Evolutionary conservation across 2,329 filamentous ascomycete species (phyloP).

Genomic region (Samsoniella hepiali): DNA sequence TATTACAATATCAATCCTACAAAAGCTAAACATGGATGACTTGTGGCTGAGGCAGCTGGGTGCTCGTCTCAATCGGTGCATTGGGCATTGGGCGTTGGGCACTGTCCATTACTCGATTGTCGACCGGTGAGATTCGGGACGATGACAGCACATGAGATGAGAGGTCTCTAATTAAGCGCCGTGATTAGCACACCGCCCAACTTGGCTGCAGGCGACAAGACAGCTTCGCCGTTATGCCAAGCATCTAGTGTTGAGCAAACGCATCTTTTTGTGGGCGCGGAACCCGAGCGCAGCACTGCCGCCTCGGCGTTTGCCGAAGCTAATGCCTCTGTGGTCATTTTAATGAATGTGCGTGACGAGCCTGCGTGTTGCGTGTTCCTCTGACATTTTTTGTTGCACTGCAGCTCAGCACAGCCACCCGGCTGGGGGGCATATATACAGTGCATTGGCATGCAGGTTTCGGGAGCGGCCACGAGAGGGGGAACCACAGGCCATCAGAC

Average conservation of each 20-base stretch:
- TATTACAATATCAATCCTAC: background rate
- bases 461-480: background rate
- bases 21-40: background rate
- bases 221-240: constrained; percentile 11
- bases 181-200: constrained; percentile 2
- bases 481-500: too few species aligned
- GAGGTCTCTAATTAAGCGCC: background rate
- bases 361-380: background rate
- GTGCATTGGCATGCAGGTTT: background rate
- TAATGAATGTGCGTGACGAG: background rate
- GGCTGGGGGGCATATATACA: background rate
- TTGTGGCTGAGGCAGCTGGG: background rate
- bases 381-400: background rate
- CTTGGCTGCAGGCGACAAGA: background rate
- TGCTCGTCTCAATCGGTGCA: background rate
- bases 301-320: constrained; percentile 2
- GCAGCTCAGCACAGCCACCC: background rate
- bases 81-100: background rate
- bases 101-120: background rate
- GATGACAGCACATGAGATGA: too few species aligned
- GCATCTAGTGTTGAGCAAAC: background rate
- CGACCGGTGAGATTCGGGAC: too few species aligned
- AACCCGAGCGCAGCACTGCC: constrained; percentile 7
- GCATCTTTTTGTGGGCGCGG: constrained; percentile 8
- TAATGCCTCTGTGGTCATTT: background rate